Evolutionary conservation across 805 yeast species (phyloP).

Genomic region (Limtongia smithiae): DNA sequence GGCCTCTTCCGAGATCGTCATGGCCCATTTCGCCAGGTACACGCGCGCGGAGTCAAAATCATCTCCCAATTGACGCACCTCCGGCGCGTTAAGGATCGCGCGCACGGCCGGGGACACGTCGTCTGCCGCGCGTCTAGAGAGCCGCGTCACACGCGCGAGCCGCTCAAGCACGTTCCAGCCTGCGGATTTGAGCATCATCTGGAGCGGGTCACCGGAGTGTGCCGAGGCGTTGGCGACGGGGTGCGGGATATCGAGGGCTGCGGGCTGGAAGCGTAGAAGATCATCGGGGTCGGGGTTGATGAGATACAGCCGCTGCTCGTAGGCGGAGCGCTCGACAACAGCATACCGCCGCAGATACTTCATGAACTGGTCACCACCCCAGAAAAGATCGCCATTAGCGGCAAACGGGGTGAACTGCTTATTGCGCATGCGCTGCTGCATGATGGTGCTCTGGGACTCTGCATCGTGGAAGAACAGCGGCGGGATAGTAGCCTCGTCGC

Average conservation of each 20-base stretch:
- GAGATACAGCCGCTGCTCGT: conserved; percentile 69
- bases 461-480: conserved; percentile 90
- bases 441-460: conserved; percentile 69
- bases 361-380: conserved; percentile 90
- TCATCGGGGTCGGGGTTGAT: conserved; percentile 76
- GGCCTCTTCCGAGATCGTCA: conserved; percentile 88
- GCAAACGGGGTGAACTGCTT: conserved; percentile 74
- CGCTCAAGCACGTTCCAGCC: conserved; percentile 85
- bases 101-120: conserved; percentile 56
- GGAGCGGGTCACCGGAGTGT: conserved; percentile 43
- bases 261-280: conserved; percentile 54
- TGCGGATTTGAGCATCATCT: conserved; percentile 59
- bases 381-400: conserved; percentile 49
- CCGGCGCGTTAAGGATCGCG: conserved; percentile 66
- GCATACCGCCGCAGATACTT: conserved; percentile 52
- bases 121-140: conserved; percentile 60
- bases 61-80: conserved; percentile 73
- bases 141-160: conserved; percentile 70
- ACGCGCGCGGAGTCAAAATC: conserved; percentile 92
- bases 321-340: conserved; percentile 61
- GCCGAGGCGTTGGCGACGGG: conserved; percentile 7
- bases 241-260: conserved; percentile 37
- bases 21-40: conserved; percentile 94
- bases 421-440: conserved; percentile 56
- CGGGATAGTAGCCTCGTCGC: conserved; percentile 62